Percentiles rank a stretch among this genome's conserved stretches.
Evolutionary conservation across 2,329 filamentous ascomycete species (phyloP).

Genomic region (Scytalidium lignicola): DNA sequence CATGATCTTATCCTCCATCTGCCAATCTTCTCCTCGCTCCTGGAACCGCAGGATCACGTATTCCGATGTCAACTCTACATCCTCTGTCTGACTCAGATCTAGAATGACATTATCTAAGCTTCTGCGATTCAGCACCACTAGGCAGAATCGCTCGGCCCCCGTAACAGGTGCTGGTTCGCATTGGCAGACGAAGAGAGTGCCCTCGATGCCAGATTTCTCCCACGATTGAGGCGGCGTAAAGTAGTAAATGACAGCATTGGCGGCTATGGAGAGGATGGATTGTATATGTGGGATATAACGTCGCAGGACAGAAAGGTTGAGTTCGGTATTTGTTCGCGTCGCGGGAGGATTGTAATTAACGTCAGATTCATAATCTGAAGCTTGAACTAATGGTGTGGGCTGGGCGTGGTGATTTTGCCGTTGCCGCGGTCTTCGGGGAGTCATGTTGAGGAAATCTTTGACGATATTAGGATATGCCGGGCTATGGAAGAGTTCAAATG

Average conservation of each 20-base stretch:
- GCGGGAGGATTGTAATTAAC: conserved; percentile 29
- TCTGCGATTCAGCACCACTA: conserved; percentile 70
- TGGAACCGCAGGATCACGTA: conserved; percentile 43
- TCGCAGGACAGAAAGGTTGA: conserved; percentile 80
- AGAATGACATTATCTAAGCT: conserved; percentile 67
- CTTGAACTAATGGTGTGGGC: conserved; percentile 29
- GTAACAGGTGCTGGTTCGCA: conserved; percentile 37
- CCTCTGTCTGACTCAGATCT: conserved; percentile 53
- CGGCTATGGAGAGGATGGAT: conserved; percentile 72
- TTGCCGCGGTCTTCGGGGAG: conserved; percentile 31
- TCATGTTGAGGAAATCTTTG: conserved; percentile 24
- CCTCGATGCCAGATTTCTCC: conserved; percentile 84
- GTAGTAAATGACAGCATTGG: conserved; percentile 81
- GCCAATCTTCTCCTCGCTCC: conserved; percentile 17
- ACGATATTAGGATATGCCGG: conserved; percentile 17
- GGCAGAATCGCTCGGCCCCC: conserved; percentile 40
- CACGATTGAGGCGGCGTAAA: conserved; percentile 66
- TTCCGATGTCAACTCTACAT: conserved; percentile 58
- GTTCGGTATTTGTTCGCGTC: conserved; percentile 67
- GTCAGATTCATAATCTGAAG: conserved; percentile 50
- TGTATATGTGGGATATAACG: conserved; percentile 73
- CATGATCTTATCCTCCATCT: conserved; percentile 34
- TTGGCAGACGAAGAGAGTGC: conserved; percentile 82
- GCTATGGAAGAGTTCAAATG: no score
- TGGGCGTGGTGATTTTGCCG: conserved; percentile 32